A percentile compares a stretch with the other conserved stretches of the same genome.
phyloP scores from a whole-genome alignment of 2,329 filamentous ascomycete genomes.

The Cladosporium sp. region DNA sequence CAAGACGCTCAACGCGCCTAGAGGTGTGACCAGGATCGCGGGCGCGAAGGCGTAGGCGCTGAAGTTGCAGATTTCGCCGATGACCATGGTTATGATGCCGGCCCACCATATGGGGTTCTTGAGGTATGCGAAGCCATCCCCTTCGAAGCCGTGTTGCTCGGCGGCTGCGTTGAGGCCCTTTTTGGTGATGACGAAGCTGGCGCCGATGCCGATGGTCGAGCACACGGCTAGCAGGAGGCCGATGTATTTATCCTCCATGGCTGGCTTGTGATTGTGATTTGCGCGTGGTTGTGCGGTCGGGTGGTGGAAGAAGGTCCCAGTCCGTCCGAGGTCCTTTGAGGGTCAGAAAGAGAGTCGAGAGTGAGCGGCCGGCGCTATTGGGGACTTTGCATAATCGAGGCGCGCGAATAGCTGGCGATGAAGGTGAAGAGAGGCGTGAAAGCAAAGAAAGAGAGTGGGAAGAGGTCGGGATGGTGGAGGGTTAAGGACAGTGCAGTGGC shows the following conservation, averaged over 20 bases:
- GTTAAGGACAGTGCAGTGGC: neutral
- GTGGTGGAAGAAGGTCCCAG: neutral
- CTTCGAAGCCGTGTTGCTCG: slow-evolving; percentile 90
- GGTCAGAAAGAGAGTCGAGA: slow-evolving; percentile 2
- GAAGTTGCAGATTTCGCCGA: slow-evolving; percentile 96
- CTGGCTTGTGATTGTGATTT: neutral
- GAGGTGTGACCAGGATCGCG: slow-evolving; percentile 93
- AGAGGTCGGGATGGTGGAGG: neutral
- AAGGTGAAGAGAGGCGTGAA: neutral
- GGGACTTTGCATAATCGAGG: slow-evolving; percentile 10
- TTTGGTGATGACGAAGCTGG: slow-evolving; percentile 91
- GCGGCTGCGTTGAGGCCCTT: slow-evolving; percentile 92
- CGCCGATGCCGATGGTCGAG: slow-evolving; percentile 74
- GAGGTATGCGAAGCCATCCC: slow-evolving; percentile 91
- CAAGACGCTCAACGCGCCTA: slow-evolving; percentile 89
- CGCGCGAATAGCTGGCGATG: neutral
- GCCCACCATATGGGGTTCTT: slow-evolving; percentile 97
- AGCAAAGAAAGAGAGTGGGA: neutral
- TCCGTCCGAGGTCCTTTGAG: neutral
- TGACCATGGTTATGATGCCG: slow-evolving; percentile 83
- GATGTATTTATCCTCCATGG: slow-evolving; percentile 59
- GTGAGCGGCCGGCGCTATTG: slow-evolving; percentile 13
- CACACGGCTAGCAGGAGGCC: slow-evolving; percentile 71
- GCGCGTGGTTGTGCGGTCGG: neutral
- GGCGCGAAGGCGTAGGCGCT: slow-evolving; percentile 97